A percentile compares a stretch with the other conserved stretches of the same genome.
These are phyloP conservation scores for Saturnispora mendoncae DNA, from an alignment of 805 yeast species.

Conservation along the genomic window DNA sequence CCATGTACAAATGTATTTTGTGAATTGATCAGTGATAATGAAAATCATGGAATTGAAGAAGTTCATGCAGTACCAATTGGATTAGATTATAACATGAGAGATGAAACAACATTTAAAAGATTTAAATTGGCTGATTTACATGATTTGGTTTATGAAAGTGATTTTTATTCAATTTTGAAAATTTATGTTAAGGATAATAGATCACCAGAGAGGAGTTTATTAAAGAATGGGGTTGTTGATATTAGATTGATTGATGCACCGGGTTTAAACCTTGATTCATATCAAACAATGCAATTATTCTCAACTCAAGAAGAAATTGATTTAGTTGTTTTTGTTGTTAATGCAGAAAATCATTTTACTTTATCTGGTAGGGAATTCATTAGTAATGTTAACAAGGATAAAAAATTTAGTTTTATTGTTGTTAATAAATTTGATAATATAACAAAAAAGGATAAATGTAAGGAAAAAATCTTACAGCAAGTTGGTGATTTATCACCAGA, in stretches of 20 bases:
- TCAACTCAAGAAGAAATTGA: constrained; percentile 97
- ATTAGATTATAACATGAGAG: constrained; percentile 38
- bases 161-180: constrained; percentile 61
- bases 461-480: constrained; percentile 69
- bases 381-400: constrained; percentile 82
- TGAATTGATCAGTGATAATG: constrained; percentile 80
- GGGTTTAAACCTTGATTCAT: constrained; percentile 86
- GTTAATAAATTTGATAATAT: constrained; percentile 89
- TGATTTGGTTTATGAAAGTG: constrained; percentile 64
- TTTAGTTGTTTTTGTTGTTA: constrained; percentile 89
- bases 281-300: constrained; percentile 89
- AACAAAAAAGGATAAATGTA: constrained; percentile 71
- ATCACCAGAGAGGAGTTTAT: constrained; percentile 54
- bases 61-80: constrained; percentile 82
- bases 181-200: constrained; percentile 77
- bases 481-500: constrained; percentile 82
- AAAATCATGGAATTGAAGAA: constrained; percentile 69
- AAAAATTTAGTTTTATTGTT: constrained; percentile 85
- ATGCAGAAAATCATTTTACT: constrained; percentile 93
- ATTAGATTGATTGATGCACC: constrained; percentile 95
- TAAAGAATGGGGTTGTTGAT: constrained; percentile 86
- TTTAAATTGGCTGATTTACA: constrained; percentile 49
- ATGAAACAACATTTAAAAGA: constrained; percentile 57
- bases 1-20: constrained; percentile 96
- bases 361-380: constrained; percentile 91